Conservation (phyloP, 257 asterid species). For the Solanum tarijense region DNA sequence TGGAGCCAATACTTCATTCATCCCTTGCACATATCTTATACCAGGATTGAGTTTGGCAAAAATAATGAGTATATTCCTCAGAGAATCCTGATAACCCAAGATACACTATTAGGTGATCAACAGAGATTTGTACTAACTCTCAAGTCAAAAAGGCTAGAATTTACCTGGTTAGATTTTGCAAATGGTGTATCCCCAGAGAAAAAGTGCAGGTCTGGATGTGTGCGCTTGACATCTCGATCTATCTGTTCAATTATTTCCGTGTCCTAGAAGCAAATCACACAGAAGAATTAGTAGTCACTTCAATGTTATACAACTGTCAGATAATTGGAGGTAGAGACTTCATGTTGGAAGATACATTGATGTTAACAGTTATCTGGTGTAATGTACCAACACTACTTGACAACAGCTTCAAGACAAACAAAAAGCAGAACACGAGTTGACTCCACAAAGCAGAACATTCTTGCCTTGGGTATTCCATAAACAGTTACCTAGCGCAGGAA, state of each 20-base stretch:
- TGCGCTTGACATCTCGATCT: constrained; percentile 93
- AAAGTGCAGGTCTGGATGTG: constrained; percentile 93
- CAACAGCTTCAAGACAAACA: background rate
- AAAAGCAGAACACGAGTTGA: background rate
- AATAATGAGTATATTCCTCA: constrained; percentile 55
- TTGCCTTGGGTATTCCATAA: background rate
- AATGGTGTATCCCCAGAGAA: constrained; percentile 78
- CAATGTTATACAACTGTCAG: background rate
- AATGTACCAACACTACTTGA: background rate
- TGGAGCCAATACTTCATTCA: constrained; percentile 96
- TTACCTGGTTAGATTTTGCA: constrained; percentile 81
- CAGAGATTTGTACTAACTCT: background rate
- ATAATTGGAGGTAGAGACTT: background rate
- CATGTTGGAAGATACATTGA: background rate
- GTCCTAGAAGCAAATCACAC: constrained; percentile 33
- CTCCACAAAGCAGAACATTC: background rate
- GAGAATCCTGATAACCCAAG: constrained; percentile 55
- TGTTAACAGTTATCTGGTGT: background rate
- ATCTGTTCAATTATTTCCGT: constrained; percentile 89
- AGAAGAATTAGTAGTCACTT: constrained; percentile 4
- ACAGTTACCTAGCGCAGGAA: background rate
- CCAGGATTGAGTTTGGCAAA: constrained; percentile 97
- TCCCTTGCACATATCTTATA: constrained; percentile 97
- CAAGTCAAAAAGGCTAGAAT: constrained; percentile 4
- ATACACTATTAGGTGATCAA: background rate